Percentiles rank a stretch among this genome's conserved stretches.
phyloP scores from a whole-genome alignment of 768 basidiomycete species.

The Boletus pseudo-olivaceus region DNA sequence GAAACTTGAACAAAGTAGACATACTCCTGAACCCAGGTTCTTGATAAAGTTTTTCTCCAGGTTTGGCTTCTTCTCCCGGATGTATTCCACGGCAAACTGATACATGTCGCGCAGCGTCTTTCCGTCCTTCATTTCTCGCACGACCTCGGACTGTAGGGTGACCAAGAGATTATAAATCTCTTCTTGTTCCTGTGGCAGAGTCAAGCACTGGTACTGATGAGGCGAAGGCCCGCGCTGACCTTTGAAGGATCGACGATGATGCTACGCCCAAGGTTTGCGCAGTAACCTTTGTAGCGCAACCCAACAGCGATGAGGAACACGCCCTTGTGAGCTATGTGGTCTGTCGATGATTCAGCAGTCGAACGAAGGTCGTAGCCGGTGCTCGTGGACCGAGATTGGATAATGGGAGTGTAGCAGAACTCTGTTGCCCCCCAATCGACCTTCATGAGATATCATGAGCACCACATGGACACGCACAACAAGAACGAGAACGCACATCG shows the following conservation, averaged over 20 bases:
- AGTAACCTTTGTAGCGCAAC: constrained; percentile 89
- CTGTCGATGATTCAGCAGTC: constrained; percentile 80
- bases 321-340: constrained; percentile 81
- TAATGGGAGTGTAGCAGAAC: constrained; percentile 54
- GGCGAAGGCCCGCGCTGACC: constrained; percentile 36
- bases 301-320: constrained; percentile 87
- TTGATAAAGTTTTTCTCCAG: constrained; percentile 69
- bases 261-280: constrained; percentile 87
- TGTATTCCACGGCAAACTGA: constrained; percentile 61
- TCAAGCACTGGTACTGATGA: not conserved
- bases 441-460: constrained; percentile 36
- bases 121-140: constrained; percentile 73
- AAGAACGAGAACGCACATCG: constrained; percentile 51
- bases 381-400: constrained; percentile 85
- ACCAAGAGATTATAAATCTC: constrained; percentile 71
- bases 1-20: constrained; percentile 22
- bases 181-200: constrained; percentile 75
- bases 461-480: not conserved
- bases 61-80: constrained; percentile 69
- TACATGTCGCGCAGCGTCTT: constrained; percentile 77
- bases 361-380: constrained; percentile 86
- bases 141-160: constrained; percentile 70
- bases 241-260: constrained; percentile 92
- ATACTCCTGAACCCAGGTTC: constrained; percentile 84
- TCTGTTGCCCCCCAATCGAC: constrained; percentile 60